A percentile compares a stretch with the other conserved stretches of the same genome.
phyloP scores from a whole-genome alignment of 2,329 filamentous ascomycete species.

The Trichophyton benhamiae region DNA sequence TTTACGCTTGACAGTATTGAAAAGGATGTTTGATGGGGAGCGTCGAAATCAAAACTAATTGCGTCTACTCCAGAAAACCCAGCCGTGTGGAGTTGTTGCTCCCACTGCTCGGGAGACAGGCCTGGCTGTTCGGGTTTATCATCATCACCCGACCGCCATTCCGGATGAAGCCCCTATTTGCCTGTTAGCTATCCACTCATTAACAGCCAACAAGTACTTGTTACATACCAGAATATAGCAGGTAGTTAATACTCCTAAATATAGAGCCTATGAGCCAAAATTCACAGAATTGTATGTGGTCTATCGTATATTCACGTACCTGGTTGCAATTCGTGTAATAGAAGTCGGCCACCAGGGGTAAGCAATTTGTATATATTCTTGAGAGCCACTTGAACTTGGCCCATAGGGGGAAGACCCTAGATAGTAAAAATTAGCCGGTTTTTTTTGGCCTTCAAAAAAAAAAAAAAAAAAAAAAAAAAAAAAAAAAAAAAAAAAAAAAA shows the following conservation, averaged over 20 bases:
- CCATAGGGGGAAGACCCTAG: slow-evolving; percentile 13
- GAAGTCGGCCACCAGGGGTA: not conserved
- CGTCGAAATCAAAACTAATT: not conserved
- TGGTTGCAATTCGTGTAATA: not conserved
- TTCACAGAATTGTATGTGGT: not conserved
- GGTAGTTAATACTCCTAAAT: not conserved
- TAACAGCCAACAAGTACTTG: not conserved
- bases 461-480: not conserved
- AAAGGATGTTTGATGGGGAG: not conserved
- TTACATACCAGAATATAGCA: not conserved
- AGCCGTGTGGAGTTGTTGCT: not conserved
- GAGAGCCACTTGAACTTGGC: slow-evolving; percentile 8
- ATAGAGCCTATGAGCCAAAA: not conserved
- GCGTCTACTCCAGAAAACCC: not conserved
- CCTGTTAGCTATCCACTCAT: not conserved
- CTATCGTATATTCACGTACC: not conserved
- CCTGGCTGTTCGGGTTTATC: not conserved
- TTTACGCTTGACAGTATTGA: not conserved
- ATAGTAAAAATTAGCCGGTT: not conserved
- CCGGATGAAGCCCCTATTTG: not conserved
- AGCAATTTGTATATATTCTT: not conserved
- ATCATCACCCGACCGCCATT: not conserved
- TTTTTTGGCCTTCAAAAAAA: no score
- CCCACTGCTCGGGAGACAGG: not conserved
- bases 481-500: not conserved